Evolutionary conservation across 2,329 filamentous ascomycete genomes (phyloP), one percentile per base, ranked within the genome.

Genomic region (Colletotrichum kahawae): DNA sequence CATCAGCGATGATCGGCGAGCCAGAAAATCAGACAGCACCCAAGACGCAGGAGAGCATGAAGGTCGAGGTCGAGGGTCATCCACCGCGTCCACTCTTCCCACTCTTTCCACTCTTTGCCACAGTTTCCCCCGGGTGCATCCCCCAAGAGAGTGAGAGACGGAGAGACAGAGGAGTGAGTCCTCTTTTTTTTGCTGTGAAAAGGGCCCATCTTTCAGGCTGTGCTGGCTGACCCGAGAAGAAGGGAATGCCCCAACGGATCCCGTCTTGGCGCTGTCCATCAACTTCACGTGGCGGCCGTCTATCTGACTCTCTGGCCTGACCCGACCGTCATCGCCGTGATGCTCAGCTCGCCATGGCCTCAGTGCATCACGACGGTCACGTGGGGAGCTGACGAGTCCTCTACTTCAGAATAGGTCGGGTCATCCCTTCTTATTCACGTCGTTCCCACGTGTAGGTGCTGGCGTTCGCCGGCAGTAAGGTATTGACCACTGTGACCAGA

Each of bases 1-100:
- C 43, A 51, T 51, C n/a, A 60, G 67, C 69, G 18, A 63, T 67
- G 72, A 75, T 73, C 73, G 48, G 43, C 73, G 60, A 67, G 72
- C 43, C 33, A 71, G 72, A 63, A 71, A 75, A 71, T 67, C 72
- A 64, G 31, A 71, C 71, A 71, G 38, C 34, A 27, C 34, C 14
- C 24, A 31, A n/a, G n/a, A 60, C 54, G n/a, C 34, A 33, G 54
- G 66, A 33, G 67, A 38, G 66, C 66, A 68, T 68, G 21, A 34
- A 29, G 7, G 24, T 27, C 24, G 24, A 27, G 24, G 24, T 27
- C 31, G 27, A 60, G 57, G 56, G n/a, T 33, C 27, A 67, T 54
- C 29, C 38, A 54, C 27, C 1, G 14, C 63, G 27, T 51, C 63
- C 36, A 27, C 38, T 54, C 60, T 33, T 21, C 62, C 24, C 24